Conservation (phyloP, 768 basidiomycete genomes). For the Lactarius tabidus region DNA sequence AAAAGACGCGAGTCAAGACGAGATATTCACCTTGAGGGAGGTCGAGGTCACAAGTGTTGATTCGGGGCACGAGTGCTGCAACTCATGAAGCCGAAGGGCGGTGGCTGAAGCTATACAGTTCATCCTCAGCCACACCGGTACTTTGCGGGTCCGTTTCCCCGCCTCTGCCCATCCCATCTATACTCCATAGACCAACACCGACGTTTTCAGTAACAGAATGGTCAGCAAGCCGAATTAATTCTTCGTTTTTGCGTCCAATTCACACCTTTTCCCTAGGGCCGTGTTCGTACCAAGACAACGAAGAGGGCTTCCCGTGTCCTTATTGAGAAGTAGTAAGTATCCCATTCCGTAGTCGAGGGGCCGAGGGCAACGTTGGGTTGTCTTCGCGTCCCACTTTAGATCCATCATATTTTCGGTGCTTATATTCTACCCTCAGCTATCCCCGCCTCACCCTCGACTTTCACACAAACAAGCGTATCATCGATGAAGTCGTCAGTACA, state of each 20-base stretch:
- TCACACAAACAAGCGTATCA: slow-evolving; percentile 99
- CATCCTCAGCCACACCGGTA: slow-evolving; percentile 33
- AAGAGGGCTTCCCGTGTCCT: slow-evolving; percentile 98
- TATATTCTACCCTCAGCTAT: slow-evolving; percentile 54
- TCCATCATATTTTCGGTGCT: background rate
- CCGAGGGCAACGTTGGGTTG: background rate
- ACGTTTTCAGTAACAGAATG: slow-evolving; percentile 39
- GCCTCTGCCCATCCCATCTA: slow-evolving; percentile 25
- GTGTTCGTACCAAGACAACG: slow-evolving; percentile 99
- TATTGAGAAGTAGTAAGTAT: slow-evolving; percentile 96
- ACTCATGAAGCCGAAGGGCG: background rate
- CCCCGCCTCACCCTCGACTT: slow-evolving; percentile 98
- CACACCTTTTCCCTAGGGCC: slow-evolving; percentile 57
- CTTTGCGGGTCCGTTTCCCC: slow-evolving; percentile 26
- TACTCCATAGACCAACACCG: slow-evolving; percentile 5
- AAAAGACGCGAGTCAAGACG: slow-evolving; percentile 76
- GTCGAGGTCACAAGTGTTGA: slow-evolving; percentile 29
- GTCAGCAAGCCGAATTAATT: slow-evolving; percentile 34
- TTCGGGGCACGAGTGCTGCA: slow-evolving; percentile 1
- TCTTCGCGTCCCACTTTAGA: background rate
- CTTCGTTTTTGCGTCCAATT: background rate
- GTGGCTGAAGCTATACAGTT: slow-evolving; percentile 36
- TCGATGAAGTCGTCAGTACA: slow-evolving; percentile 86
- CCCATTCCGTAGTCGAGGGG: background rate
- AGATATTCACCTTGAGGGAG: slow-evolving; percentile 47